Evolutionary conservation across 495 filamentous ascomycete species (phyloP).

Genomic region (Aspergillus ostianus): DNA sequence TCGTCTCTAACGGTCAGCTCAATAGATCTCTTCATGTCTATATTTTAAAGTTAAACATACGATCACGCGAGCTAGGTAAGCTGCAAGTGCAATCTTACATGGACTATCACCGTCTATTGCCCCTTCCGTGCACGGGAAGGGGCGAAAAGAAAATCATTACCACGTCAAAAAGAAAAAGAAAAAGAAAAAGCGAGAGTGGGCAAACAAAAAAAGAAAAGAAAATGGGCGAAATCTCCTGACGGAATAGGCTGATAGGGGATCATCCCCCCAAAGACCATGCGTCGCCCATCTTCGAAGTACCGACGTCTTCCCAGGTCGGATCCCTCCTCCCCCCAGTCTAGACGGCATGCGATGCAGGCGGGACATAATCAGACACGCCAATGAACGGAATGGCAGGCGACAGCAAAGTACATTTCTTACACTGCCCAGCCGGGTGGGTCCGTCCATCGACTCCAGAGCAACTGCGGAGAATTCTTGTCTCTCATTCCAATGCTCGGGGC

Average conservation of each 20-base stretch:
- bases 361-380: conserved; percentile 1
- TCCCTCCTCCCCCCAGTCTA: background rate
- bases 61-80: background rate
- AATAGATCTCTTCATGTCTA: conserved; percentile 1
- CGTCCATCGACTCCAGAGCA: conserved; percentile 6
- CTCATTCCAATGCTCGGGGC: conserved; percentile 19
- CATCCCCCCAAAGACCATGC: background rate
- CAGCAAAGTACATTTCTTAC: background rate
- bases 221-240: background rate
- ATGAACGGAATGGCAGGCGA: background rate
- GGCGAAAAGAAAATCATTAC: background rate
- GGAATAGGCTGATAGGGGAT: background rate
- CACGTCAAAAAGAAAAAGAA: background rate
- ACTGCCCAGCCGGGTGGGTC: conserved; percentile 6
- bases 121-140: background rate
- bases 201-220: background rate
- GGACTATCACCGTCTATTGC: background rate
- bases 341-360: background rate
- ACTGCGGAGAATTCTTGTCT: conserved; percentile 23
- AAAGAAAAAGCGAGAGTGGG: background rate
- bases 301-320: background rate
- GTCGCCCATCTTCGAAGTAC: background rate
- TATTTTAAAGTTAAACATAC: conserved; percentile 2
- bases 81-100: background rate
- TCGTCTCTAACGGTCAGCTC: conserved; percentile 11